Conservation (phyloP, 306 rosid species). For the Corylus americana region DNA sequence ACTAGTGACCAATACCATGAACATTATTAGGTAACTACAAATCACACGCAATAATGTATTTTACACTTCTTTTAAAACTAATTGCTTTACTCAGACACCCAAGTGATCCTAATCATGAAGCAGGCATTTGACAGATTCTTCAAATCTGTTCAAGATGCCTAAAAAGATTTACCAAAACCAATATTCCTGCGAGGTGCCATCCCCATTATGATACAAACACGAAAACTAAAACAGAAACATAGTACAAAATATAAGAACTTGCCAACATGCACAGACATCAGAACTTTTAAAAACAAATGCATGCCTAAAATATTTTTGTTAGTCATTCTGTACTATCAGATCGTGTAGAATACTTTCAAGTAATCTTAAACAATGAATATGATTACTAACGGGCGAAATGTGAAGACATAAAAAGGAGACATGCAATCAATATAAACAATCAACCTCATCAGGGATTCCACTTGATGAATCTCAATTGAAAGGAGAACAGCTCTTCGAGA, state of each 20-base stretch:
- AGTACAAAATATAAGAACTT: background rate
- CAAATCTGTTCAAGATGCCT: background rate
- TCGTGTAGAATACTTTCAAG: background rate
- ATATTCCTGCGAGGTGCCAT: background rate
- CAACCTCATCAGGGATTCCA: constrained; percentile 46
- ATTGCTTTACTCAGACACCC: background rate
- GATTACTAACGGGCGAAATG: background rate
- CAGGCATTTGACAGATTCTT: background rate
- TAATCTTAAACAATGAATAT: background rate
- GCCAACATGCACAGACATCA: background rate
- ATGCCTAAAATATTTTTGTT: background rate
- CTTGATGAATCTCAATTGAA: constrained; percentile 24
- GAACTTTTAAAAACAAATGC: background rate
- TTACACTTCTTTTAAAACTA: background rate
- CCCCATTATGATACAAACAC: background rate
- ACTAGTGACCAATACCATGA: background rate
- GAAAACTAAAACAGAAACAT: background rate
- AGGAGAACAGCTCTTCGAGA: constrained; percentile 32
- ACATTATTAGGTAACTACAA: background rate
- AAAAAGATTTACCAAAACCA: background rate
- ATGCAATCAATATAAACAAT: constrained; percentile 33
- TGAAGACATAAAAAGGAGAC: background rate
- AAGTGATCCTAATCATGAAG: background rate
- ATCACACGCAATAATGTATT: background rate
- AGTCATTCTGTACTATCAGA: background rate